Evolutionary conservation across 1,139 yeast genomes (phyloP), one percentile per base, ranked within the genome.

Genomic region (Kodamaea ohmeri): DNA sequence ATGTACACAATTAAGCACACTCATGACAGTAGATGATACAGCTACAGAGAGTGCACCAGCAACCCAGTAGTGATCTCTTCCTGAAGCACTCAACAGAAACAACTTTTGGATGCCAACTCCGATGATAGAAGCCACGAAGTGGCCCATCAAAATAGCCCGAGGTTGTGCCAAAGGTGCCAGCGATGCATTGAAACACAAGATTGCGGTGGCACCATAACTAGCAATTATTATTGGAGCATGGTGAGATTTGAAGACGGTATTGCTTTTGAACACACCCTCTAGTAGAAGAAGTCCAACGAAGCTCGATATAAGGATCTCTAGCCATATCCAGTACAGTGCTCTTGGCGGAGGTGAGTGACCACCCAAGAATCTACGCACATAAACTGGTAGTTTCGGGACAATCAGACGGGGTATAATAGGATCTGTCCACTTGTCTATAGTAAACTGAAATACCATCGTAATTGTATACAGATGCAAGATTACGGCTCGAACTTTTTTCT

Each of bases 81-180:
- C 78, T 0, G 47, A 50, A 16, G 50, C 47, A 29, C 69, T 60
- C 31, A 75, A 54, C 47, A 56, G 60, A 49, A 81, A 82, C 38
- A 82, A 60, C 49, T 80, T 81, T 42, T 68, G 70, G 19, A 82
- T 56, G 43, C 80, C 65, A 1, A 79, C 61, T 0, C 88, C 88
- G 20, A 79, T 52, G 7, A 80, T 35, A 0, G 83, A 60, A 3
- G 80, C 58, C 3, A 78, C 20, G 45, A 81, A 65, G 35, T 80
- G 83, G 3, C 88, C 88, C 36, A 73, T 38, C 5, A 81, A 43
- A 0, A 81, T 63, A 52, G 74, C 78, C 38, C 88, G 58, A 0
- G 89, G 89, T 57, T 82, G 89, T 1, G 86, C 80, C 36, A 82
- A 60, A 1, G 89, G 88, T 0, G 75, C 75, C 32, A 58, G 70